These are phyloP conservation scores for Aristolochia fimbriata DNA, from an alignment of 164 flowering plant species.

Conservation along the genomic window DNA sequence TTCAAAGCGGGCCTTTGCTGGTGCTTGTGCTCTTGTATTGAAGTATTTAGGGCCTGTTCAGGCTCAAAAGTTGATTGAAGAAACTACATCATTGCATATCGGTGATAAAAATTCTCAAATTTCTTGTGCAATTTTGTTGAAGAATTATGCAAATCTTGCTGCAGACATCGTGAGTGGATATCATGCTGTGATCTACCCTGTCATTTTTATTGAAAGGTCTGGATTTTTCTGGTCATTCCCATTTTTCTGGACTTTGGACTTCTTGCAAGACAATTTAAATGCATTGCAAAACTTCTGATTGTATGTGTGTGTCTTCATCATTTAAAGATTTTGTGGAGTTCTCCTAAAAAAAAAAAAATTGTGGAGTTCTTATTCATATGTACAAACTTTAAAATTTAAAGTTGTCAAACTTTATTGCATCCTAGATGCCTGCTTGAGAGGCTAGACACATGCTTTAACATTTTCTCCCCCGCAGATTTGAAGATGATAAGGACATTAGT, in stretches of 20 bases:
- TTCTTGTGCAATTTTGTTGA: constrained; percentile 71
- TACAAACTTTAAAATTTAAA: too few relatives aligned
- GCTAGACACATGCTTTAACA: background rate
- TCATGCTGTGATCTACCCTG: constrained; percentile 51
- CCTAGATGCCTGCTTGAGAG: too few relatives aligned
- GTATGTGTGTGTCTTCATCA: too few relatives aligned
- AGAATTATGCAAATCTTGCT: constrained; percentile 57
- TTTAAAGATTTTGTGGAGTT: too few relatives aligned
- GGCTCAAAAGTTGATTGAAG: constrained; percentile 76
- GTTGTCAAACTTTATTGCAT: too few relatives aligned
- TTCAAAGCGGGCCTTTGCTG: constrained; percentile 88
- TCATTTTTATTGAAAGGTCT: constrained; percentile 71
- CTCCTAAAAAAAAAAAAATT: too few relatives aligned
- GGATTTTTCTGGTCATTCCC: constrained; percentile 3
- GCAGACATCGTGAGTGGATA: constrained; percentile 66
- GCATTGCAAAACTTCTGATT: too few relatives aligned
- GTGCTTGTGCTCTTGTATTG: constrained; percentile 68
- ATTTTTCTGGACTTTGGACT: background rate
- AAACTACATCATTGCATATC: constrained; percentile 62
- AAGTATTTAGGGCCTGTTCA: constrained; percentile 60
- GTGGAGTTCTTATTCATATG: too few relatives aligned
- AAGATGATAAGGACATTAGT: constrained; percentile 77
- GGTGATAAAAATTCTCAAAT: constrained; percentile 78
- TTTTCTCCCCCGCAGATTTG: constrained; percentile 48
- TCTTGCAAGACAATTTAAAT: background rate